phyloP scores from a whole-genome alignment of 208 protist genomes.

The Phytomonas sp. region DNA sequence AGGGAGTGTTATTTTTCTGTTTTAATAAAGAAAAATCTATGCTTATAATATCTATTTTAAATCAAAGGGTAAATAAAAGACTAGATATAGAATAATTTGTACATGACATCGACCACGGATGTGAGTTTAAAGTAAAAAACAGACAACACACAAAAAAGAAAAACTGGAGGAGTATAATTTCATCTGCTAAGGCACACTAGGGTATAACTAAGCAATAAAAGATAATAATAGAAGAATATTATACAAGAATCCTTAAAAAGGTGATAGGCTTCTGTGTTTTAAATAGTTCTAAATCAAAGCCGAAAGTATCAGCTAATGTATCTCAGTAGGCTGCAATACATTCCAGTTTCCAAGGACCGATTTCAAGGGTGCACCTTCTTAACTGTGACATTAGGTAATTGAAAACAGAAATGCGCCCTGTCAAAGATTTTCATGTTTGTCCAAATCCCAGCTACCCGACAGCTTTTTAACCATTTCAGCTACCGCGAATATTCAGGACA shows the following conservation, averaged over 20 bases:
- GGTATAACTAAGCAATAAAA: background rate
- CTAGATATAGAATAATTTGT: background rate
- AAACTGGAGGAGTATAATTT: background rate
- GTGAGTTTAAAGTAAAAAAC: slow-evolving; percentile 3
- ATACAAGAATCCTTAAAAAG: background rate
- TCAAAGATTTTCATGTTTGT: background rate
- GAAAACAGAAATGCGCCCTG: background rate
- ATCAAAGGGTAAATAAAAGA: background rate
- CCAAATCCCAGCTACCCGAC: background rate
- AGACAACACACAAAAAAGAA: slow-evolving; percentile 16
- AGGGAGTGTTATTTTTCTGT: background rate
- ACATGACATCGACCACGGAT: background rate
- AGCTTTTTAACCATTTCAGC: background rate
- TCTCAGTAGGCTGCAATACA: background rate
- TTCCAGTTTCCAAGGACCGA: background rate
- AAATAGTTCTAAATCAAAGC: background rate
- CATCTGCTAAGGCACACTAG: background rate
- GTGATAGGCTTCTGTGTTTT: background rate
- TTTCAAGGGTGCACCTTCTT: background rate
- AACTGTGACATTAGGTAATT: background rate
- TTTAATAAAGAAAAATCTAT: slow-evolving; percentile 6
- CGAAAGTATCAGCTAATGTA: background rate
- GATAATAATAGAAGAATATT: background rate
- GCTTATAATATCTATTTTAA: background rate
- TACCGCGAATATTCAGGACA: background rate